Conservation (phyloP, 768 basidiomycete genomes). For the Russula sp. region DNA sequence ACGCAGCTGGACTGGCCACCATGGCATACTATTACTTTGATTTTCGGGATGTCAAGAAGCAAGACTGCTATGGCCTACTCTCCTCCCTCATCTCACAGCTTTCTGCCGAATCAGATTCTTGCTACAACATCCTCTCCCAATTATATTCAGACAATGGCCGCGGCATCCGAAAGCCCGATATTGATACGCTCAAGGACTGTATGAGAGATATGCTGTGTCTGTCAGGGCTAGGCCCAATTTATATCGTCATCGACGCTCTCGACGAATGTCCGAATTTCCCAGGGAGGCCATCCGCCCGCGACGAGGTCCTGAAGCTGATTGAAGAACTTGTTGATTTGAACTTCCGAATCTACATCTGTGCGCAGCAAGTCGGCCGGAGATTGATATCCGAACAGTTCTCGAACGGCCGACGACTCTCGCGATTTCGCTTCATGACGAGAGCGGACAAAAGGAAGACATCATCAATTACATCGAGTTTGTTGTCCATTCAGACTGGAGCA, state of each 20-base stretch:
- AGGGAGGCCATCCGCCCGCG: not conserved
- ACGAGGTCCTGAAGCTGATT: not conserved
- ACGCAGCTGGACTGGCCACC: not conserved
- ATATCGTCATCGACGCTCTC: constrained; percentile 12
- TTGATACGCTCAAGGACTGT: not conserved
- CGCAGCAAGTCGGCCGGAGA: not conserved
- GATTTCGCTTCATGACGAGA: not conserved
- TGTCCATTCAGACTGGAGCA: not conserved
- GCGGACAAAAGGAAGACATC: not conserved
- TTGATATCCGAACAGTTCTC: not conserved
- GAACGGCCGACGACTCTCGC: not conserved
- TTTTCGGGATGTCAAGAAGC: constrained; percentile 11
- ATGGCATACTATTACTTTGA: constrained; percentile 20
- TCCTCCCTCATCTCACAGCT: constrained; percentile 11
- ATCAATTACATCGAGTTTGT: constrained; percentile 4
- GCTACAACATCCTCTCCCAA: not conserved
- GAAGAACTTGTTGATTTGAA: not conserved
- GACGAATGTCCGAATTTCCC: not conserved
- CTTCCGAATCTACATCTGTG: not conserved
- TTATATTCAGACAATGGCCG: not conserved
- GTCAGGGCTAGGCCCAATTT: not conserved
- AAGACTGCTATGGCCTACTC: constrained; percentile 9
- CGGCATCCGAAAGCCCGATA: not conserved
- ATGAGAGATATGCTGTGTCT: not conserved
- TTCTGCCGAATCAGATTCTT: constrained; percentile 1